phyloP scores from a whole-genome alignment of 805 yeast species.

The Priceomyces carsonii region DNA sequence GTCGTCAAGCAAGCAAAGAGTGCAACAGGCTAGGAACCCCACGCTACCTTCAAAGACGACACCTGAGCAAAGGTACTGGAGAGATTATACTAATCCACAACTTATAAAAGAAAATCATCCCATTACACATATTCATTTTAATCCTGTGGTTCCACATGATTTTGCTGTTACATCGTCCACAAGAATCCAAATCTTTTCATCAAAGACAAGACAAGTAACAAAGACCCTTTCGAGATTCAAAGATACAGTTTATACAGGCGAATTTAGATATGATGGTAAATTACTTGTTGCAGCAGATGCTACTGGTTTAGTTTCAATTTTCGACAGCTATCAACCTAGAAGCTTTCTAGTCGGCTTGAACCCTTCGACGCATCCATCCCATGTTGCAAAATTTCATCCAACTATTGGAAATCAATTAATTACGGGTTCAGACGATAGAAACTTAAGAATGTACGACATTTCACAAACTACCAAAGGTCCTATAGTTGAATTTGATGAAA shows the following conservation, averaged over 20 bases:
- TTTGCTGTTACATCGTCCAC: conserved; percentile 93
- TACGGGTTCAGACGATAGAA: conserved; percentile 90
- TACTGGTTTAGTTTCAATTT: conserved; percentile 87
- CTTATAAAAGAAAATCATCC: conserved; percentile 92
- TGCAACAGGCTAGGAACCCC: conserved; percentile 66
- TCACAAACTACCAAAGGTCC: conserved; percentile 72
- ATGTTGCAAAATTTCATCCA: conserved; percentile 91
- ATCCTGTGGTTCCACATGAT: conserved; percentile 83
- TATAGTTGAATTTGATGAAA: conserved; percentile 54
- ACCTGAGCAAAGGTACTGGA: conserved; percentile 94
- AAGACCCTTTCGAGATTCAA: conserved; percentile 86
- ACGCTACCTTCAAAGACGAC: conserved; percentile 82
- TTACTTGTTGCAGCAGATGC: conserved; percentile 94
- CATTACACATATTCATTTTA: conserved; percentile 83
- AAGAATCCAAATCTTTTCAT: conserved; percentile 86
- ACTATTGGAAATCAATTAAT: conserved; percentile 69
- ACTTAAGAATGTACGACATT: conserved; percentile 86
- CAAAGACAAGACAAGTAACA: conserved; percentile 89
- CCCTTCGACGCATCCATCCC: conserved; percentile 87
- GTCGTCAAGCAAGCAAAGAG: conserved; percentile 73
- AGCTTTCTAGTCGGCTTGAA: conserved; percentile 75
- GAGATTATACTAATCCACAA: conserved; percentile 80
- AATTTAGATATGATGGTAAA: conserved; percentile 88
- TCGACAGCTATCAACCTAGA: conserved; percentile 80
- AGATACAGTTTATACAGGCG: conserved; percentile 90